These are phyloP conservation scores for Mycena maculata DNA, from an alignment of 768 basidiomycete genomes.

Conservation along the genomic window DNA sequence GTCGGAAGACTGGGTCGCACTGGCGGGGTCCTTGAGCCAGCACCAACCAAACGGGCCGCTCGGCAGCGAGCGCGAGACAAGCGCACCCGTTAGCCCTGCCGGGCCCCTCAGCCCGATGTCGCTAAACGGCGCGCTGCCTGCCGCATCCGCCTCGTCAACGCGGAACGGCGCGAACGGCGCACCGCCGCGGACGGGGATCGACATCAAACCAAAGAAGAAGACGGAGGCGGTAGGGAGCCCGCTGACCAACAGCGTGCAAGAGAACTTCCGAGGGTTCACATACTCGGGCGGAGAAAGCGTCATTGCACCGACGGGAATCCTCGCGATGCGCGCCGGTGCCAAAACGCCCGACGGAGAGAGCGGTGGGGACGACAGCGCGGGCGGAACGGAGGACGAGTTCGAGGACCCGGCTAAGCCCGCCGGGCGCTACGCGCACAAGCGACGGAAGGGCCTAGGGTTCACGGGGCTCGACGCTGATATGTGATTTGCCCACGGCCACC, in stretches of 20 bases:
- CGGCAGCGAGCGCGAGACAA: constrained; percentile 61
- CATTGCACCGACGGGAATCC: constrained; percentile 55
- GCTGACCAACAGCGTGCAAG: constrained; percentile 92
- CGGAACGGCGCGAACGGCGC: constrained; percentile 34
- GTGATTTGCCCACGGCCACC: constrained; percentile 20
- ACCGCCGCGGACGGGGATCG: constrained; percentile 52
- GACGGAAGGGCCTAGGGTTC: constrained; percentile 60
- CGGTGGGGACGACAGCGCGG: constrained; percentile 64
- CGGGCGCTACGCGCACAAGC: constrained; percentile 75
- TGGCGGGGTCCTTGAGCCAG: constrained; percentile 41
- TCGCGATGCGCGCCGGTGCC: constrained; percentile 40
- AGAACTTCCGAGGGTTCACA: constrained; percentile 96
- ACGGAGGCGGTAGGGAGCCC: constrained; percentile 67
- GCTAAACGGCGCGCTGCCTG: constrained; percentile 25
- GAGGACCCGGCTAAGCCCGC: constrained; percentile 72
- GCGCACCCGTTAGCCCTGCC: constrained; percentile 27
- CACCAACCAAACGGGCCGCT: constrained; percentile 85
- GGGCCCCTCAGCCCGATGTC: constrained; percentile 36
- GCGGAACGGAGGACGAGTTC: constrained; percentile 79
- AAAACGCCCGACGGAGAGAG: constrained; percentile 39
- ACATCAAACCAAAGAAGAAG: constrained; percentile 64
- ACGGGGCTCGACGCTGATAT: constrained; percentile 53
- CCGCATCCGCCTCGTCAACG: neutral
- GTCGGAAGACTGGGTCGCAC: constrained; percentile 72
- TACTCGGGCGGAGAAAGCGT: constrained; percentile 83